Percentiles rank a stretch among this genome's conserved stretches.
Conservation (phyloP, 768 basidiomycete species). For the Boletus vermiculosoides region DNA sequence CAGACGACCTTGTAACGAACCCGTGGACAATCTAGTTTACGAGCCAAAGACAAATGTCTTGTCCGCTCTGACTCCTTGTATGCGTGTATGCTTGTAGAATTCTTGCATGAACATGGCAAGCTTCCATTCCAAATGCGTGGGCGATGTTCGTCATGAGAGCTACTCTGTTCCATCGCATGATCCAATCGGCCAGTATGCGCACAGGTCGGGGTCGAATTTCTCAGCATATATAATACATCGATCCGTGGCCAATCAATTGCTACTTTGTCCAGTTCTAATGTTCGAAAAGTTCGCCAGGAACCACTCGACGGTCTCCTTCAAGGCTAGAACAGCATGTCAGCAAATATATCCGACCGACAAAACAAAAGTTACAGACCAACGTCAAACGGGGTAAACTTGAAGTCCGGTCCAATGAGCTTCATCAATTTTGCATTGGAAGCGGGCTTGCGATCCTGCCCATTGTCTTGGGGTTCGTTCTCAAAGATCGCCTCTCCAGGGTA, state of each 20-base stretch:
- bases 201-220: background rate
- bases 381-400: conserved; percentile 91
- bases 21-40: conserved; percentile 4
- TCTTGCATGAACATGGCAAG: background rate
- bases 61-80: background rate
- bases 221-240: conserved; percentile 5
- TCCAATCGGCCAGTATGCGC: background rate
- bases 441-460: conserved; percentile 96
- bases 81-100: background rate
- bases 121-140: background rate
- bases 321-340: conserved; percentile 44
- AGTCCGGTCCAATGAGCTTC: conserved; percentile 63
- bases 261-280: conserved; percentile 56
- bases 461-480: conserved; percentile 63
- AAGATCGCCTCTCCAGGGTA: conserved; percentile 79
- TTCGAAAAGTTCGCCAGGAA: conserved; percentile 78
- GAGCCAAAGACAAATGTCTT: background rate
- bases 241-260: conserved; percentile 7
- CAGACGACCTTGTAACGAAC: conserved; percentile 4
- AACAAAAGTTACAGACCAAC: conserved; percentile 47
- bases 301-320: conserved; percentile 81
- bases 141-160: background rate
- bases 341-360: background rate
- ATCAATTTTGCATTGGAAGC: conserved; percentile 90
- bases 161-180: background rate